Conservation (phyloP, 306 rosid species). For the Cajanus cajan region DNA sequence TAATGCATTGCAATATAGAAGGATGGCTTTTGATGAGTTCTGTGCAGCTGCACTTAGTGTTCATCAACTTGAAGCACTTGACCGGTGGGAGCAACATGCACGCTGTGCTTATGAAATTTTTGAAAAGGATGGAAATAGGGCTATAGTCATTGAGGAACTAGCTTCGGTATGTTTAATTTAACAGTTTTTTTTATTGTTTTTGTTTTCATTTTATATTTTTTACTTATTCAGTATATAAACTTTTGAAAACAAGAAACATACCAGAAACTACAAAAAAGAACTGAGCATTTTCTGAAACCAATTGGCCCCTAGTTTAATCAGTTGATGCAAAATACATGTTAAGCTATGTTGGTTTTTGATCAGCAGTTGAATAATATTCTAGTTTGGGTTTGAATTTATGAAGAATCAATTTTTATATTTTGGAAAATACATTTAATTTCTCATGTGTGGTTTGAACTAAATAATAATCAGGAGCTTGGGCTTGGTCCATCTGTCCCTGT, state of each 20-base stretch:
- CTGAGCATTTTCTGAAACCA: background rate
- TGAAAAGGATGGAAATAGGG: constrained; percentile 83
- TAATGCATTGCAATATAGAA: constrained; percentile 77
- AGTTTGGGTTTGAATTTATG: background rate
- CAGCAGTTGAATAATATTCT: background rate
- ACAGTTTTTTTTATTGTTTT: background rate
- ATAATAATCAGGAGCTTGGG: constrained; percentile 78
- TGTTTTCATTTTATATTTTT: too few relatives aligned
- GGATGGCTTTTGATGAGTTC: constrained; percentile 93
- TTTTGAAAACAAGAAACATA: background rate
- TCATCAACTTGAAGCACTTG: constrained; percentile 82
- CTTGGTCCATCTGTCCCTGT: constrained; percentile 89
- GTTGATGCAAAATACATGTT: background rate
- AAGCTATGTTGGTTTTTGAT: background rate
- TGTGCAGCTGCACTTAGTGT: constrained; percentile 82
- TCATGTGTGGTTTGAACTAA: constrained; percentile 34
- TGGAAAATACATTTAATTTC: constrained; percentile 25
- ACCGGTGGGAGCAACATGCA: constrained; percentile 89
- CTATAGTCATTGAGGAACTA: constrained; percentile 83
- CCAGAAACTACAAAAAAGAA: background rate
- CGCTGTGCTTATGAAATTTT: constrained; percentile 78
- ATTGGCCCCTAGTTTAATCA: background rate
- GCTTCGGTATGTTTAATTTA: constrained; percentile 73
- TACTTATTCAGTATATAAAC: background rate
- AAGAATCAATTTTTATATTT: background rate